Evolutionary conservation across 2,329 filamentous ascomycete genomes (phyloP), one percentile per base, ranked within the genome.

Genomic region (Trichoderma pleuroti): DNA sequence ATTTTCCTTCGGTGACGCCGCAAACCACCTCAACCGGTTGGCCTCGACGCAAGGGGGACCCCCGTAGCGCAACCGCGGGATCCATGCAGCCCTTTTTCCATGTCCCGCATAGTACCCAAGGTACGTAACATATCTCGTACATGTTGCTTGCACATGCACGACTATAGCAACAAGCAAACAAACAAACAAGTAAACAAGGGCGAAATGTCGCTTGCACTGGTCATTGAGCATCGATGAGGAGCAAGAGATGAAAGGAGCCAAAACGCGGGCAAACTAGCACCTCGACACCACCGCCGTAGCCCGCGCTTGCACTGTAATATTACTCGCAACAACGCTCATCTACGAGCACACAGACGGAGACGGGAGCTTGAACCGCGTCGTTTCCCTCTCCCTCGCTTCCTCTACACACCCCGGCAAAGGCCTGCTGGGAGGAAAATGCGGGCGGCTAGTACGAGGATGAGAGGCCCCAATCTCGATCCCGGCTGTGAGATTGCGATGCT

Each of bases 401-500:
- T 34, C 12, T n/a, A 8, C n/a, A n/a, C n/a, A 49, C 62, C 64
- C 64, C 32, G n/a, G 52, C 64, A 67, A n/a, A 21, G 5, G 30
- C n/a, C 18, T 49, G 21, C 21, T 24, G 11, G 21, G 21, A 49
- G 11, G 9, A 10, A 66, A 57, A 57, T 56, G 65, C 65, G 65
- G 56, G 65, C 65, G 65, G 65, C 65, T 68, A 68, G 28, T 57
- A 42, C 18, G 54, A 67, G n/a, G n/a, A n/a, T n/a, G n/a, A 26
- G 34, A 52, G 34, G 54, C 10, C 61, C 64, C 10, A 68, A 68
- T 68, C 65, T 68, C 65, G 65, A 68, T 68, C 54, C 65, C 65
- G 65, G 65, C 65, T 68, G 39, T 28, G 36, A 68, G 54, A 68
- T 68, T 68, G 56, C 65, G 65, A 68, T 61, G 56, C 36, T 68